Evolutionary conservation across 1,284 basidiomycete genomes (phyloP).

Genomic region (Coniferiporia weirii): DNA sequence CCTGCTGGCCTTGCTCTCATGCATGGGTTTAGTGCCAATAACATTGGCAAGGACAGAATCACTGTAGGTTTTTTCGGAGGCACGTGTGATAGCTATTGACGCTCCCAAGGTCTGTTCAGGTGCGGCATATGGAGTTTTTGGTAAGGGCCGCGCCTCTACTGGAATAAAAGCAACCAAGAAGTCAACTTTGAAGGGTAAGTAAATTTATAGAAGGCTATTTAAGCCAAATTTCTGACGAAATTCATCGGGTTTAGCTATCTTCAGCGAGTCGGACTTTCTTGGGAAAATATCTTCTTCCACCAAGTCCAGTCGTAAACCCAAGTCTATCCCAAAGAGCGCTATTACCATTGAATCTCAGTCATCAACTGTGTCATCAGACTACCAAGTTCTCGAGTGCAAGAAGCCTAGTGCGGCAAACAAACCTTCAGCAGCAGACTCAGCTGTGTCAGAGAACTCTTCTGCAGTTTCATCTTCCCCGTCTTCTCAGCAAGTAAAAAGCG

Average conservation of each 20-base stretch:
- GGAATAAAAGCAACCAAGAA: constrained; percentile 32
- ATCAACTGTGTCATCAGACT: not conserved
- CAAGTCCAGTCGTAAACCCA: not conserved
- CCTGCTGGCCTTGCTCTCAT: constrained; percentile 60
- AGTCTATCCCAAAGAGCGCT: not conserved
- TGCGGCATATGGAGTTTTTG: constrained; percentile 55
- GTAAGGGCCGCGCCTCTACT: constrained; percentile 62
- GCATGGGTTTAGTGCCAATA: constrained; percentile 68
- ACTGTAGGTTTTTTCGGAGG: constrained; percentile 42
- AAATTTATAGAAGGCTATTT: not conserved
- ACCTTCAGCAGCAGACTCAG: not conserved
- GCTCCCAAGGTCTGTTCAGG: constrained; percentile 31
- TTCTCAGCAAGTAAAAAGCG: not conserved
- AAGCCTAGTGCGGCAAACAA: not conserved
- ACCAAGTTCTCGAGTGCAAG: not conserved
- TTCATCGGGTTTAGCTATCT: constrained; percentile 25
- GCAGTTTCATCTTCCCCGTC: not conserved
- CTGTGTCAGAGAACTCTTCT: not conserved
- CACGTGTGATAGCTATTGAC: not conserved
- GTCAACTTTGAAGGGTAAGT: not conserved
- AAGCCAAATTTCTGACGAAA: constrained; percentile 8
- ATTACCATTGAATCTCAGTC: not conserved
- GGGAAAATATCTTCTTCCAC: constrained; percentile 23
- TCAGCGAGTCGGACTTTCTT: constrained; percentile 52
- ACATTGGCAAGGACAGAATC: constrained; percentile 62